phyloP scores from a whole-genome alignment of 495 filamentous ascomycete species.

The Talaromyces adpressus region DNA sequence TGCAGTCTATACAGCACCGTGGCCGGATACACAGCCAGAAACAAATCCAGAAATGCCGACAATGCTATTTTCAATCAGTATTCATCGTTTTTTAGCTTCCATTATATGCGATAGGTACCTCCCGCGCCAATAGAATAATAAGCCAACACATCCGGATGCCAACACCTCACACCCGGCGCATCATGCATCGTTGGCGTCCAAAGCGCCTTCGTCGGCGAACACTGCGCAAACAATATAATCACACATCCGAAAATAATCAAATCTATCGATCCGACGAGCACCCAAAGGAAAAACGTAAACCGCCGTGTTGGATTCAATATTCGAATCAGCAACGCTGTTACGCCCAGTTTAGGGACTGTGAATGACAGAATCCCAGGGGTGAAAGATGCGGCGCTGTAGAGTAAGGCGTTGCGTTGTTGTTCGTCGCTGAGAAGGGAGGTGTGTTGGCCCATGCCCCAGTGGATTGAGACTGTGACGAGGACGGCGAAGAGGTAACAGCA shows the following conservation, averaged over 20 bases:
- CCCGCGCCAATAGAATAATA: constrained; percentile 27
- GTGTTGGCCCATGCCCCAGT: constrained; percentile 8
- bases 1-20: constrained; percentile 36
- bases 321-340: constrained; percentile 26
- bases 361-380: constrained; percentile 30
- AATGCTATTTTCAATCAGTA: constrained; percentile 9
- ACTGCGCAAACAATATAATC: constrained; percentile 31
- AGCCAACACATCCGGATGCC: constrained; percentile 25
- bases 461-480: background rate
- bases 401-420: background rate
- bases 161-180: constrained; percentile 22
- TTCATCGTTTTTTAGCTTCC: background rate
- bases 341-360: constrained; percentile 34
- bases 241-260: constrained; percentile 17
- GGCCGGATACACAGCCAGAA: constrained; percentile 40
- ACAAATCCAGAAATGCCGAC: constrained; percentile 38
- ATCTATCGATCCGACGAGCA: constrained; percentile 14
- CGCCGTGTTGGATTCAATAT: constrained; percentile 25
- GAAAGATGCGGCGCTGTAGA: constrained; percentile 5
- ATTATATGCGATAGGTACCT: constrained; percentile 11
- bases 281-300: constrained; percentile 27
- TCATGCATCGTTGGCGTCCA: constrained; percentile 26
- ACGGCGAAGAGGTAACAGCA: constrained; percentile 4
- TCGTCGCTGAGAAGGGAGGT: background rate
- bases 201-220: constrained; percentile 29